Base-by-base conservation (phyloP, 2,329 filamentous ascomycete genomes). In the Talaromyces sp. region DNA sequence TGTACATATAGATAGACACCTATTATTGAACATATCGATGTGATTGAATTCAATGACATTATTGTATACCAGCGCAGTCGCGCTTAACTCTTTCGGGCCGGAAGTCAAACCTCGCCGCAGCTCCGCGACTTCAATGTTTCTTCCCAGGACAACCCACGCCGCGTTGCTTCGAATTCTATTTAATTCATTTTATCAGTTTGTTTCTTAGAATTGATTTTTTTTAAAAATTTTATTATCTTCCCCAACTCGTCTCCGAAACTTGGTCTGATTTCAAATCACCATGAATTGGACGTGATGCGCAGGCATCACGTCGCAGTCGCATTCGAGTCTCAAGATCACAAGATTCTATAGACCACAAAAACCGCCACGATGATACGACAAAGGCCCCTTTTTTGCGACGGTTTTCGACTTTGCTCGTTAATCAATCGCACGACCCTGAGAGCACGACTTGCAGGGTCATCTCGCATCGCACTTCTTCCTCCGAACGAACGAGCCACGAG, bases 41-140 rank as follows among this genome's bases (percentile, higher is more conserved):
- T 19, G n/a, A 46, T 11, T 9, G 10, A 32, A 32, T n/a, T 38
- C 7, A 38, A n/a, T n/a, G n/a, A n/a, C 14, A n/a, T n/a, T n/a
- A n/a, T n/a, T n/a, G n/a, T n/a, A n/a, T n/a, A n/a, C n/a, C n/a
- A n/a, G n/a, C 24, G 32, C 31, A 38, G 29, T 26, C 52, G 27
- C 27, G 19, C 46, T 8, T 48, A 62, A 62, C 60, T 51, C 12
- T 46, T 56, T 59, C 53, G 60, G 60, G 60, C 60, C 60, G 60
- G 60, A 62, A 56, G 57, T 56, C 52, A 62, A 58, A 56, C 41
- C 55, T 59, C 60, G 53, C 56, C 60, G 60, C 56, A 58, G 48
- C 54, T 53, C 29, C 52, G 35, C 32, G 35, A 54, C 26, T 58
- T n/a, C n/a, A n/a, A n/a, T n/a, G n/a, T n/a, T 32, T 54, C 35